Evolutionary conservation across 768 basidiomycete species (phyloP), one percentile per base, ranked within the genome.

Genomic region (Boletus vinaceobasis): DNA sequence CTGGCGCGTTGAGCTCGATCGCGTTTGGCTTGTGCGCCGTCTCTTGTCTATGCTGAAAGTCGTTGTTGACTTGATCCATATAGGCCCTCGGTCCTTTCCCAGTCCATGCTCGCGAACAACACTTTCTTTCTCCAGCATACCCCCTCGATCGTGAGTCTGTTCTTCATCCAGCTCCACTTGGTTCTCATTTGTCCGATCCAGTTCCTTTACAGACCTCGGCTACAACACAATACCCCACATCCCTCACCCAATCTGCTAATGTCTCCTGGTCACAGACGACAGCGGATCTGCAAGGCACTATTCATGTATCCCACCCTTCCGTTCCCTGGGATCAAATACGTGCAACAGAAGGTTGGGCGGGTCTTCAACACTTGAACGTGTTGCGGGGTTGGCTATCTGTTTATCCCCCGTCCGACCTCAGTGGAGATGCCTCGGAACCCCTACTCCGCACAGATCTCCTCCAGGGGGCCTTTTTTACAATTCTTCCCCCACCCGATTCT

Each of bases 1-100:
- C 33, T 69, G 68, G 68, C 61, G 26, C 14, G 50, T 70, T 29
- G 57, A 68, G 32, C 58, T 70, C 43, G 64, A 65, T n/a, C 33
- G 21, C 7, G 60, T 57, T 14, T 72, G 70, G 70, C 60, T 66
- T 62, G 68, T 71, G 43, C 58, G 67, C 40, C 8, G 11, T 39
- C 8, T 39, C 42, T 43, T 5, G 52, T 50, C 37, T 43, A 46
- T 9, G 48, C 35, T 9, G 39, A 9, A 23, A 23, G 4, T 14
- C 9, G 23, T 45, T 42, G 15, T 43, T 52, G 52, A 61, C 45
- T 6, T 23, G 26, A 17, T 33, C n/a, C 15, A 5, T 45, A 39
- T 47, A 89, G 87, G 81, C 89, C 11, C 79, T 93, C 13, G 91
- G 90, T 0, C 91, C 90, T 0, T 93, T 93, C 67, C 90, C 90